Evolutionary conservation across 2,329 filamentous ascomycete species (phyloP), one percentile per base, ranked within the genome.

Genomic region (Leptographium wingfieldii): DNA sequence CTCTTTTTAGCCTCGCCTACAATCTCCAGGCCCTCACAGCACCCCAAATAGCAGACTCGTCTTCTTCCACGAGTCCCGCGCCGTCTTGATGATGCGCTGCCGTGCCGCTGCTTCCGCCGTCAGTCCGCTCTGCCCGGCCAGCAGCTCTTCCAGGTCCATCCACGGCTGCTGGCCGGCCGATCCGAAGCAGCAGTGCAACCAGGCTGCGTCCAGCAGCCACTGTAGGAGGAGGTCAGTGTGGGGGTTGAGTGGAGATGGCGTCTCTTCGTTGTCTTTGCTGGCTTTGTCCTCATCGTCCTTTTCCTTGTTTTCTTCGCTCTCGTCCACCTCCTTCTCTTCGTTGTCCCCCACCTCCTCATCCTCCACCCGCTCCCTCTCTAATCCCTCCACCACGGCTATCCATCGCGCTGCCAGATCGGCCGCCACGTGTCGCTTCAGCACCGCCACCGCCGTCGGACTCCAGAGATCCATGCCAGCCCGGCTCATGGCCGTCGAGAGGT

Each of bases 21-120:
- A 40, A 9, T 11, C 33, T 35, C 7, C 29, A 31, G 29, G 29
- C n/a, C 9, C 31, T 70, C 64, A 79, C 65, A 77, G 78, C 64
- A 96, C 73, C 60, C 88, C 90, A 73, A 96, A 96, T 31, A 96
- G 72, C 63, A 96, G 72, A 70, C 82, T 86, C 12, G 88, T 94
- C 67, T 87, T 83, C 74, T 87, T 89, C 84, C 89, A 94, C 71
- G 94, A 95, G 57, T 92, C 89, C 54, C 79, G 76, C 6, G 89
- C 82, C 19, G 78, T 75, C 71, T 86, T 87, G 65, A 69, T 72
- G 46, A 95, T 71, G 63, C 81, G 81, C 53, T 78, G 72, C 19
- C 73, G 74, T 6, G 71, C 73, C 12, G 76, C 71, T 16, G 38
- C 58, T 2, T 40, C 55, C 1, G 38, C 33, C 12, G 19, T 22